Percentiles rank a stretch among this genome's conserved stretches.
phyloP scores from a whole-genome alignment of 169 alveolate species.

The Perkinsus chesapeaki region DNA sequence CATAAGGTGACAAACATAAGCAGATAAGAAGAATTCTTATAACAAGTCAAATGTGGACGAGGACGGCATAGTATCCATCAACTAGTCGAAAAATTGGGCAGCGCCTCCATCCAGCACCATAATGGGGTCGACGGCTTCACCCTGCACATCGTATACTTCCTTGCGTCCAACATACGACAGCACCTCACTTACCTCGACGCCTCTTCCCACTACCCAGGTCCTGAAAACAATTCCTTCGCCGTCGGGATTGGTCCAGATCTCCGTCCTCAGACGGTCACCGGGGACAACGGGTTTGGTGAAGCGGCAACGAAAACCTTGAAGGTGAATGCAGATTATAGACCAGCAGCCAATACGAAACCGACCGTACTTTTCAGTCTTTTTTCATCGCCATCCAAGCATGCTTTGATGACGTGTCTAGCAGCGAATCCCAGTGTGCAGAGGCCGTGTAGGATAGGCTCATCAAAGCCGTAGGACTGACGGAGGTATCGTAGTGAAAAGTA shows the following conservation, averaged over 20 bases:
- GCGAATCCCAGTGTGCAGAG: conserved; percentile 50
- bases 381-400: conserved; percentile 10
- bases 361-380: background rate
- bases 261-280: background rate
- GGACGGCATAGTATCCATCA: too few relatives aligned
- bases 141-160: too few relatives aligned
- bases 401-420: conserved; percentile 37
- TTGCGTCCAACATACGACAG: too few relatives aligned
- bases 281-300: background rate
- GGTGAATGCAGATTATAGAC: background rate
- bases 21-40: background rate
- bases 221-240: background rate
- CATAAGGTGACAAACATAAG: background rate
- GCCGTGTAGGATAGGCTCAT: conserved; percentile 59
- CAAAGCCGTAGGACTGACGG: conserved; percentile 30
- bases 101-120: background rate
- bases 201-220: background rate
- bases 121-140: background rate
- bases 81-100: background rate
- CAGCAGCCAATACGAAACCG: background rate
- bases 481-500: background rate
- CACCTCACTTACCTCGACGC: too few relatives aligned
- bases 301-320: background rate
- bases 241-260: background rate
- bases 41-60: background rate